These are phyloP conservation scores for Xanthoconium purpureum DNA, from an alignment of 768 basidiomycete species.

Conservation along the genomic window DNA sequence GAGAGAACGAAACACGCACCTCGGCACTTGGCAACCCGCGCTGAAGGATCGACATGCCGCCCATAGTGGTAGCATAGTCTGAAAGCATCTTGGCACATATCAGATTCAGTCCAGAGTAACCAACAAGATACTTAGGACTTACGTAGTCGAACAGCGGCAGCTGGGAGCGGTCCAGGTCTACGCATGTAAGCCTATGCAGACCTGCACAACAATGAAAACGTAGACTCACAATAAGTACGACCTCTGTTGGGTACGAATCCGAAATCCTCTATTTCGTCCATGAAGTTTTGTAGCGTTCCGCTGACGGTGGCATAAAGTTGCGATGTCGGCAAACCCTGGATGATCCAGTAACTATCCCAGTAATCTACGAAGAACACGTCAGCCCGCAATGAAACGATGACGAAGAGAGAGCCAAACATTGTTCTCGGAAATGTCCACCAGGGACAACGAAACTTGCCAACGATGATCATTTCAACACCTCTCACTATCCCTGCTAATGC, in stretches of 20 bases:
- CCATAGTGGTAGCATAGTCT: slow-evolving; percentile 69
- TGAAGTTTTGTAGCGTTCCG: slow-evolving; percentile 85
- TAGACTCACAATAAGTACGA: slow-evolving; percentile 72
- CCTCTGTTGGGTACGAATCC: slow-evolving; percentile 97
- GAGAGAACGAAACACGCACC: slow-evolving; percentile 33
- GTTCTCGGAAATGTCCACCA: slow-evolving; percentile 81
- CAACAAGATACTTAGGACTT: slow-evolving; percentile 8
- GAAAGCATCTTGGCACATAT: slow-evolving; percentile 67
- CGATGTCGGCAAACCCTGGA: slow-evolving; percentile 81
- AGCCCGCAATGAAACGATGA: not conserved
- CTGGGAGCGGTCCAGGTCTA: slow-evolving; percentile 84
- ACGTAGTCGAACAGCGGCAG: slow-evolving; percentile 86
- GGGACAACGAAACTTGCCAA: slow-evolving; percentile 91
- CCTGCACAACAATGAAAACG: not conserved
- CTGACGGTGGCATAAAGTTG: slow-evolving; percentile 71
- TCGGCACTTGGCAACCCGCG: slow-evolving; percentile 83
- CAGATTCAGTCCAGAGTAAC: no score
- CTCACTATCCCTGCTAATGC: no score
- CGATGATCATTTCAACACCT: no score
- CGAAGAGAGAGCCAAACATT: slow-evolving; percentile 53
- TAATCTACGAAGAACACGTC: slow-evolving; percentile 38
- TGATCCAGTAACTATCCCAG: slow-evolving; percentile 81
- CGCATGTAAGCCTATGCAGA: not conserved
- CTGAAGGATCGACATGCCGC: slow-evolving; percentile 67
- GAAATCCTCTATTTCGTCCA: slow-evolving; percentile 82